Evolutionary conservation across 2,329 filamentous ascomycete genomes (phyloP).

Genomic region (Myriosclerotinia duriaeana): DNA sequence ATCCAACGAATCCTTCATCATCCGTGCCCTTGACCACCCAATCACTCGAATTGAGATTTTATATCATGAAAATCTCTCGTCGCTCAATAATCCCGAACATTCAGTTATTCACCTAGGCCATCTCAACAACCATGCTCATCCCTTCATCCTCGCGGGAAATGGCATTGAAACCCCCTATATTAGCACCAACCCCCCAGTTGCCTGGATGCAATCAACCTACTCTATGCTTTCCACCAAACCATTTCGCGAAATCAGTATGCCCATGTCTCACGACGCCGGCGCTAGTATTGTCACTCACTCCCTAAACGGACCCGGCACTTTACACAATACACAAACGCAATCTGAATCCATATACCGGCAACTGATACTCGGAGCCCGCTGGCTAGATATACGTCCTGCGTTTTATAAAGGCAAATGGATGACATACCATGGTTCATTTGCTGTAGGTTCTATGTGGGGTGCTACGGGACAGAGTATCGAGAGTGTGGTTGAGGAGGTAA

Average conservation of each 20-base stretch:
- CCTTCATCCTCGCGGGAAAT: slow-evolving; percentile 31
- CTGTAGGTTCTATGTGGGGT: slow-evolving; percentile 10
- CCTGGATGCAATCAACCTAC: slow-evolving; percentile 33
- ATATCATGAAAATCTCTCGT: slow-evolving; percentile 29
- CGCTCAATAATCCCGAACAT: slow-evolving; percentile 27
- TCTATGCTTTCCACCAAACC: slow-evolving; percentile 28
- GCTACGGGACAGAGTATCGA: slow-evolving; percentile 27
- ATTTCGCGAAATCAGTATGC: slow-evolving; percentile 32
- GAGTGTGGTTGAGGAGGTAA: slow-evolving; percentile 31
- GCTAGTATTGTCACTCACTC: slow-evolving; percentile 27
- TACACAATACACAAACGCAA: slow-evolving; percentile 33
- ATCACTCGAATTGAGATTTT: slow-evolving; percentile 18
- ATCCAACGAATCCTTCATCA: slow-evolving; percentile 26
- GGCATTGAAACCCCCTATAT: slow-evolving; percentile 26
- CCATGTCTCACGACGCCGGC: slow-evolving; percentile 30
- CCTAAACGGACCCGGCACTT: slow-evolving; percentile 23
- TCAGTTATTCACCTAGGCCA: slow-evolving; percentile 29
- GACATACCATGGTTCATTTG: slow-evolving; percentile 26
- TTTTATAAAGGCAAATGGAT: slow-evolving; percentile 25
- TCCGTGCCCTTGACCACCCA: slow-evolving; percentile 27
- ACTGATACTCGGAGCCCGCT: slow-evolving; percentile 28
- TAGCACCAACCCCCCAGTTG: slow-evolving; percentile 27
- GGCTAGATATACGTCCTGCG: slow-evolving; percentile 33
- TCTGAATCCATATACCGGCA: slow-evolving; percentile 27
- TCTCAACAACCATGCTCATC: slow-evolving; percentile 26